A percentile compares a stretch with the other conserved stretches of the same genome.
Evolutionary conservation across 352 stramenopile genomes (phyloP).

Genomic region (Pythium apleroticum): DNA sequence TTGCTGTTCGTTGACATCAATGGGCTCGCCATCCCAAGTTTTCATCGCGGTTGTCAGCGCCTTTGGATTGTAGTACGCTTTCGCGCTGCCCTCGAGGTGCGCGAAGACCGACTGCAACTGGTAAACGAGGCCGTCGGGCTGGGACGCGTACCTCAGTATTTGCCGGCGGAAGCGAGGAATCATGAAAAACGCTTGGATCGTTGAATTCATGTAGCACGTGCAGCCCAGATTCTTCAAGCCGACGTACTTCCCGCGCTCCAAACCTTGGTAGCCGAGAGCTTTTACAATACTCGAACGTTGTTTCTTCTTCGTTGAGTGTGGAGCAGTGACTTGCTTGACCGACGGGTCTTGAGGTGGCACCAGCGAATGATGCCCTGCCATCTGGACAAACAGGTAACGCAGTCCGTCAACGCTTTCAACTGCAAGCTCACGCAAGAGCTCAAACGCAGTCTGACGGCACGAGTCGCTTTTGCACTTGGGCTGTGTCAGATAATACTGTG

Average conservation of each 20-base stretch:
- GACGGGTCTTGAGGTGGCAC: constrained; percentile 40
- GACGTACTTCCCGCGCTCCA: constrained; percentile 81
- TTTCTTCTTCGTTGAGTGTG: constrained; percentile 55
- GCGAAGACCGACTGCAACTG: constrained; percentile 91
- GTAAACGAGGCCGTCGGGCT: constrained; percentile 57
- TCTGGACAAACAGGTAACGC: constrained; percentile 68
- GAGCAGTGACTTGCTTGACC: constrained; percentile 11
- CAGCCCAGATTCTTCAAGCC: constrained; percentile 94
- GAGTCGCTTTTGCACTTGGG: constrained; percentile 81
- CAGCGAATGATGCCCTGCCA: constrained; percentile 76
- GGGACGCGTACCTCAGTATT: constrained; percentile 56
- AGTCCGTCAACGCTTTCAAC: constrained; percentile 61
- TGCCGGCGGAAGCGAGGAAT: constrained; percentile 88
- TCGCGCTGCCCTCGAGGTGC: constrained; percentile 84
- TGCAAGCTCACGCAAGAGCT: constrained; percentile 68
- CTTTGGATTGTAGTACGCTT: constrained; percentile 83
- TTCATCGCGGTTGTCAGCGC: constrained; percentile 81
- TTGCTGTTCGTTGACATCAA: constrained; percentile 91
- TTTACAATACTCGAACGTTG: constrained; percentile 18
- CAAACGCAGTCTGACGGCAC: constrained; percentile 73
- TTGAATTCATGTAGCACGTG: constrained; percentile 96
- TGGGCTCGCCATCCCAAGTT: constrained; percentile 85
- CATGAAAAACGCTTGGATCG: constrained; percentile 95
- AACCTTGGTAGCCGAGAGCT: constrained; percentile 33
- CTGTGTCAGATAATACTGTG: constrained; percentile 75